phyloP scores from a whole-genome alignment of 805 yeast genomes.

The Zygoascus biomembranicola region DNA sequence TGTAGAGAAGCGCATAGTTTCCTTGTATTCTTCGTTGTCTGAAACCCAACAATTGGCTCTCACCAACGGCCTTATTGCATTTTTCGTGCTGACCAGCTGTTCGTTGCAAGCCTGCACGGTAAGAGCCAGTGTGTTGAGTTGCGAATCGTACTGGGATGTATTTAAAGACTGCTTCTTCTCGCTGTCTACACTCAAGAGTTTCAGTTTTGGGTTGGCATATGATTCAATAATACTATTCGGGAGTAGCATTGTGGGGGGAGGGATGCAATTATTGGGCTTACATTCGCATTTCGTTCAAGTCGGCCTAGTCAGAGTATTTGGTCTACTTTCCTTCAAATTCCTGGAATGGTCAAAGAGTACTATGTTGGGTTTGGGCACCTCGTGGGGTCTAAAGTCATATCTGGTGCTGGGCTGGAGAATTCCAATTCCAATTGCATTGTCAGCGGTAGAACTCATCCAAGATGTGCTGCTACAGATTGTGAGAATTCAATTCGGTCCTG shows the following conservation, averaged over 20 bases:
- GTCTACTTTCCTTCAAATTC: neutral
- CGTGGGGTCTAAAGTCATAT: neutral
- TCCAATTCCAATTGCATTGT: neutral
- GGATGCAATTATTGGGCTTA: neutral
- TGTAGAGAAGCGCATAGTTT: neutral
- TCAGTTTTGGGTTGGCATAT: neutral
- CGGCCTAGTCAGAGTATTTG: neutral
- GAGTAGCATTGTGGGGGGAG: neutral
- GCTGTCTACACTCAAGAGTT: neutral
- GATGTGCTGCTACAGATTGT: neutral
- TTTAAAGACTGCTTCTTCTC: neutral
- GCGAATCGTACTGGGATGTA: neutral
- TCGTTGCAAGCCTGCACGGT: neutral
- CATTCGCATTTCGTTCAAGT: neutral
- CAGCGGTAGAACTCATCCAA: neutral
- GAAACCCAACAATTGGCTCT: neutral
- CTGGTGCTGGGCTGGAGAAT: neutral
- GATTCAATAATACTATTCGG: neutral
- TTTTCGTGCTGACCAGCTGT: neutral
- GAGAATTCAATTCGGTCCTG: neutral
- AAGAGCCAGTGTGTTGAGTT: neutral
- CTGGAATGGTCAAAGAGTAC: neutral
- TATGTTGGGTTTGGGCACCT: neutral
- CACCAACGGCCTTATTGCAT: neutral
- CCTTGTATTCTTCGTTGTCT: neutral